Base-by-base conservation (phyloP, 768 basidiomycete species). In the Antrodiella citrinella region DNA sequence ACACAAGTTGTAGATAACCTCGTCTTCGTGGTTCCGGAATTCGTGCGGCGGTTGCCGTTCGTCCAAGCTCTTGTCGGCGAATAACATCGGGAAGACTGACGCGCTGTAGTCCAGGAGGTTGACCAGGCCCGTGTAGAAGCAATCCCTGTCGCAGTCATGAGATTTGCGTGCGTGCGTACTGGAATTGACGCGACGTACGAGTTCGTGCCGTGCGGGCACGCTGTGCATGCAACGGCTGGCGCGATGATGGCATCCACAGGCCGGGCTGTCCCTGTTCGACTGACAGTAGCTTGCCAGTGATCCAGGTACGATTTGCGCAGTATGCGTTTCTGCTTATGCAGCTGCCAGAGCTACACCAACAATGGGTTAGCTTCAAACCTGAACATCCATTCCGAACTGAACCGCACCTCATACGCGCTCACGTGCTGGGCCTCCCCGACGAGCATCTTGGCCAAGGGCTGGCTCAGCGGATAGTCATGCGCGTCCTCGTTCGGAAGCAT, bases 201-300 rank as follows among this genome's bases (percentile, higher is more conserved):
- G 51, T 72, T 68, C 43, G 66, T 60, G 2, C 73, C 74, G 48
- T 76, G 76, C 5, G 72, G 77, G 39, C 67, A 65, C 0, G 77
- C 70, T 2, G 70, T 58, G 55, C 69, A 72, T 4, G 72, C 67
- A 2, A 68, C 69, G 0, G 62, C 70, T 13, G 78, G 73, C 7
- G 66, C 67, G 48, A 80, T 73, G 58, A 80, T 70, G 2, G 72
- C 75, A 54, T 80, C 78, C 3, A 80, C 68, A 0, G 77, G 76
- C 25, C 77, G 62, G 9, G 72, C 74, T 0, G 76, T 80, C 4
- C 65, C 66, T 13, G 78, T 80, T 25, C 49, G 49, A 2, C 30
- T 50, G n/a, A 44, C 64, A 2, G 78, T 77, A 9, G 65, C 66
- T 30, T 76, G 67, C 77, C 75, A 78, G 40, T 73, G 66, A 53